phyloP scores from a whole-genome alignment of 768 basidiomycete species.

The Tricholoma sp. region DNA sequence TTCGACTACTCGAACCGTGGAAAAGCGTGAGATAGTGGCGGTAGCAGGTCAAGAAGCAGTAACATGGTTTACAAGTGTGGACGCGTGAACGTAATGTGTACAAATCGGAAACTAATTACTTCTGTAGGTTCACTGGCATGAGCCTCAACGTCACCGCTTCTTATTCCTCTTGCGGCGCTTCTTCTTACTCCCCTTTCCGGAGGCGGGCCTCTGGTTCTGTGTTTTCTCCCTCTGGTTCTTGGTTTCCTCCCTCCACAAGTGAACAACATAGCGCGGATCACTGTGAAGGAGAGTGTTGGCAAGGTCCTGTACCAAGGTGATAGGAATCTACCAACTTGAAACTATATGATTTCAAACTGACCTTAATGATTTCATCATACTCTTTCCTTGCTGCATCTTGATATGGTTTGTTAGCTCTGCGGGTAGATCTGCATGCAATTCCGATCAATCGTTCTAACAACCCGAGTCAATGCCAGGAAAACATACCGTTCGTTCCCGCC shows the following conservation, averaged over 20 bases:
- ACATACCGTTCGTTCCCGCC: conserved; percentile 1
- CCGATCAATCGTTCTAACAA: not conserved
- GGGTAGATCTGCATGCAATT: not conserved
- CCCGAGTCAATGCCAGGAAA: conserved; percentile 4
- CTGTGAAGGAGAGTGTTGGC: not conserved
- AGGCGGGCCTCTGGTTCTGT: not conserved
- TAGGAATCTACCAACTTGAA: too few species aligned
- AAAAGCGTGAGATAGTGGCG: too few species aligned
- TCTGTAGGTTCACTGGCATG: too few species aligned
- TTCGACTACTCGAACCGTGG: too few species aligned
- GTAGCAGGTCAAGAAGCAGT: too few species aligned
- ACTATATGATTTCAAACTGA: not conserved
- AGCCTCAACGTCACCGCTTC: too few species aligned
- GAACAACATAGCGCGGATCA: conserved; percentile 13
- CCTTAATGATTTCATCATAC: conserved; percentile 13
- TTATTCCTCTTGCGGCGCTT: not conserved
- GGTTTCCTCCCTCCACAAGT: conserved; percentile 1
- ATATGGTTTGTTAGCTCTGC: conserved; percentile 4
- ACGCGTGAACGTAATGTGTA: too few species aligned
- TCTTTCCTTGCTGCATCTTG: conserved; percentile 1
- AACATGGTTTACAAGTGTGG: too few species aligned
- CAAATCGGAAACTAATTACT: too few species aligned
- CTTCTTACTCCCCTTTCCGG: not conserved
- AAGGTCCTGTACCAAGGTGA: not conserved
- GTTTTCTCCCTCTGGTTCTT: too few species aligned